Base-by-base conservation (phyloP, 2,329 filamentous ascomycete genomes). In the Penicillium expansum region DNA sequence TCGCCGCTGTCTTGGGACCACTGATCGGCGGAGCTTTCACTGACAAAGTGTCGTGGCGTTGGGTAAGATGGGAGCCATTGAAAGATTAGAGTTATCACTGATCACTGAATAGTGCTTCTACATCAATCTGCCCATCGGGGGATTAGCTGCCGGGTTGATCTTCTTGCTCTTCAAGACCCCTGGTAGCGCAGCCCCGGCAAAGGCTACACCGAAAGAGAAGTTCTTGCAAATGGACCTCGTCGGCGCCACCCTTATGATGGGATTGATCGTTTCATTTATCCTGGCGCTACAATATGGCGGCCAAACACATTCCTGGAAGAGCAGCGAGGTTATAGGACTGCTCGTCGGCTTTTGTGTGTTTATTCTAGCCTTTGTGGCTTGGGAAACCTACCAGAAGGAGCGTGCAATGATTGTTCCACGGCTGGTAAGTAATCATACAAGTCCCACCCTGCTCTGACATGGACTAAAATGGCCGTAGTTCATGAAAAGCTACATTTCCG, bases 231-330 rank as follows among this genome's bases (percentile, higher is more conserved):
- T 82, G 54, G 80, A 83, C 54, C 64, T 75, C 1, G 59, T 74
- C 1, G 81, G 80, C 1, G 68, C 70, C 0, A 60, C 69, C 29
- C 65, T 79, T 30, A 60, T 79, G 16, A 71, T 80, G 58, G 73
- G 67, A 1, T 68, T 69, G 11, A 65, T 76, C 16, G 61, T 76
- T 20, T 76, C 70, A 59, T 73, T 78, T 42, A 62, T 82, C 4
- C 70, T 82, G 1, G 77, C 77, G 0, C 67, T 82, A 5, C 77
- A 82, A 58, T 80, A 74, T 67, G 79, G 77, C 6, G 75, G 75
- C 10, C 60, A 65, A 1, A 67, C 68, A 2, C 70, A 76, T 42
- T 22, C 70, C 2, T 79, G 77, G 77, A 65, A 60, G 24, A 64
- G 58, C 38, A 62, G 69, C 20, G 66, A 67, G 5, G 76, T 83